A percentile compares a stretch with the other conserved stretches of the same genome.
Evolutionary conservation across 495 filamentous ascomycete genomes (phyloP).

Genomic region (Hypoxylon lenormandii): DNA sequence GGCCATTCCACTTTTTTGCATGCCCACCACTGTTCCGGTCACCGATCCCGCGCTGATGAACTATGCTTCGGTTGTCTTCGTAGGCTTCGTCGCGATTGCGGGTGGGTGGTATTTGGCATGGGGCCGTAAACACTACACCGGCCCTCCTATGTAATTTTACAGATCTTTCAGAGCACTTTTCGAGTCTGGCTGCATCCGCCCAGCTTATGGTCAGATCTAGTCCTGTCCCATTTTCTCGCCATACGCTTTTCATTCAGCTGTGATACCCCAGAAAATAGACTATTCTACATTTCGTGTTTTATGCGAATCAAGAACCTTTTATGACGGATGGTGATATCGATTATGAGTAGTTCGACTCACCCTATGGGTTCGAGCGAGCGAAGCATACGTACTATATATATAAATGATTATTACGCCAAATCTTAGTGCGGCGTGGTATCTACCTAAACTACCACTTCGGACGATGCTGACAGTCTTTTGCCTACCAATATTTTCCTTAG

Average conservation of each 20-base stretch:
- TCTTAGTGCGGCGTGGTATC: background rate
- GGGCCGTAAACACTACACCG: conserved; percentile 76
- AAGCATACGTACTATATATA: conserved; percentile 25
- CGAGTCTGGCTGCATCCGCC: conserved; percentile 8
- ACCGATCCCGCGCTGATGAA: conserved; percentile 69
- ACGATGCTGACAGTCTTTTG: background rate
- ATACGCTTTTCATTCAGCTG: conserved; percentile 7
- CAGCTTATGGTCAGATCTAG: background rate
- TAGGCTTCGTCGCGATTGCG: conserved; percentile 69
- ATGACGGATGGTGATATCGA: conserved; percentile 23
- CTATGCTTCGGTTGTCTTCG: conserved; percentile 73
- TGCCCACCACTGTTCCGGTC: conserved; percentile 72
- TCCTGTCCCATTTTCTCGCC: conserved; percentile 1
- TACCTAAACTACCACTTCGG: background rate
- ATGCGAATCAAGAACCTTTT: conserved; percentile 3
- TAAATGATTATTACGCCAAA: conserved; percentile 7
- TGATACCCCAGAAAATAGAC: conserved; percentile 33
- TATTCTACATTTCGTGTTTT: conserved; percentile 3
- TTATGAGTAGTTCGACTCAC: background rate
- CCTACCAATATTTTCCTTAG: conserved; percentile 32
- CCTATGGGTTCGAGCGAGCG: conserved; percentile 15
- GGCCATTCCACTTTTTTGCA: conserved; percentile 74
- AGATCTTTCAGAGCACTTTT: background rate
- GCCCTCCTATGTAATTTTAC: conserved; percentile 65
- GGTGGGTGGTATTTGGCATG: conserved; percentile 60